Evolutionary conservation across 2,329 filamentous ascomycete species (phyloP), one percentile per base, ranked within the genome.

Genomic region (Fulvia fulva): DNA sequence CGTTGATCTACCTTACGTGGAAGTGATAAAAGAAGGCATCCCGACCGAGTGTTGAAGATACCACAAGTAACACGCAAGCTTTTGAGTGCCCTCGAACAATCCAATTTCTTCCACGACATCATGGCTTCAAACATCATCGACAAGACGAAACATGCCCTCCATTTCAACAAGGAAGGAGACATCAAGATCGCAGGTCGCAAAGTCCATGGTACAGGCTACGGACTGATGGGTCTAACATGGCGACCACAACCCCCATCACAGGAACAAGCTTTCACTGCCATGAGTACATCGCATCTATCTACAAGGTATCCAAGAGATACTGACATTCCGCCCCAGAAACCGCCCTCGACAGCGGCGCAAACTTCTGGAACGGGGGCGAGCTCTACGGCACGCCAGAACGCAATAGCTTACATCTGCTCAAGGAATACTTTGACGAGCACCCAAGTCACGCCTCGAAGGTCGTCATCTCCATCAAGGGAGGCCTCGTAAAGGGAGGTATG

Each of bases 401-500:
- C 61, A 82, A 80, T 65, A 77, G 74, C 11, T 71, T 82, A 0
- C 75, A 79, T 30, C 69, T 82, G 6, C 72, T 83, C 23, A 75
- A 76, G 22, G 76, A 75, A 51, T 82, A 82, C 67, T 83, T 82
- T 63, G 74, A 73, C 25, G 75, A 78, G 63, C 78, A 82, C 61
- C 80, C 80, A 5, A 74, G 75, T 34, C 79, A 82, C 63, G 78
- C 77, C 0, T 68, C 74, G 28, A 80, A 80, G 61, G 75, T 82
- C n/a, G 75, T 80, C 9, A 62, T 83, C 19, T 77, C 72, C n/a
- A 77, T 82, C 71, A 82, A 82, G 64, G 78, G 80, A 9, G 78
- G 77, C 3, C 34, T 72, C 22, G 65, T 72, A 56, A 67, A 66
- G 7, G 73, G 73, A 5, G 60, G 63, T 19, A 56, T 77, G 59